Conservation (phyloP, 352 stramenopile genomes). For the Globisporangium alternatum region DNA sequence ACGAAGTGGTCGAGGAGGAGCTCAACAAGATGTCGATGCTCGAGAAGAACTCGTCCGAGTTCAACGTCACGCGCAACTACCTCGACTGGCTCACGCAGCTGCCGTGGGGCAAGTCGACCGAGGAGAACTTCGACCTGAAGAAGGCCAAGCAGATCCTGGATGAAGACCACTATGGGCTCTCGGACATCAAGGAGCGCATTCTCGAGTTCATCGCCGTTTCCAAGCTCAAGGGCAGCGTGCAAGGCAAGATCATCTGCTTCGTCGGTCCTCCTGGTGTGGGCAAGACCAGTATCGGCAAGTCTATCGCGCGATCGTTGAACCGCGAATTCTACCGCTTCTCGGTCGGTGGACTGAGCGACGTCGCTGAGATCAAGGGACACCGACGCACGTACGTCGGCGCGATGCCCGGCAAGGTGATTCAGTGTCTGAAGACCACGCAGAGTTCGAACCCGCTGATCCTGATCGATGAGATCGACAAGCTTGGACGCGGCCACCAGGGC, state of each 20-base stretch:
- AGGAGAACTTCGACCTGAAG: slow-evolving; percentile 97
- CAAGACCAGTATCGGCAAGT: slow-evolving; percentile 96
- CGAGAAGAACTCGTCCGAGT: slow-evolving; percentile 98
- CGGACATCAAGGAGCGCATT: slow-evolving; percentile 99
- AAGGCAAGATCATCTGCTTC: slow-evolving; percentile 98
- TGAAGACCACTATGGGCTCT: slow-evolving; percentile 97
- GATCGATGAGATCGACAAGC: slow-evolving; percentile 96
- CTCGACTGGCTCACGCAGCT: slow-evolving; percentile 98
- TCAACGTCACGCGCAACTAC: slow-evolving; percentile 98
- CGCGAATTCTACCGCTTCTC: slow-evolving; percentile 98
- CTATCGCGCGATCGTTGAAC: slow-evolving; percentile 94
- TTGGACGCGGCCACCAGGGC: slow-evolving; percentile 84
- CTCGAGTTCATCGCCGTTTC: slow-evolving; percentile 99
- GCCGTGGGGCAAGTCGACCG: slow-evolving; percentile 94
- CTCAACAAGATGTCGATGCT: slow-evolving; percentile 97
- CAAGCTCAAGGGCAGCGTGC: slow-evolving; percentile 94
- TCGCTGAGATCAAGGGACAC: slow-evolving; percentile 99
- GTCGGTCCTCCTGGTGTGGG: slow-evolving; percentile 93
- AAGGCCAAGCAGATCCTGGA: slow-evolving; percentile 93
- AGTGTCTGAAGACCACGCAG: slow-evolving; percentile 97
- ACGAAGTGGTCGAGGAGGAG: slow-evolving; percentile 97
- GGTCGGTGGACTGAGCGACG: slow-evolving; percentile 96
- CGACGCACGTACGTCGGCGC: slow-evolving; percentile 97
- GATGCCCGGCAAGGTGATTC: slow-evolving; percentile 99
- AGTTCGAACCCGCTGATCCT: slow-evolving; percentile 98